A percentile compares a stretch with the other conserved stretches of the same genome.
phyloP scores from a whole-genome alignment of 768 basidiomycete genomes.

The Suillus discolor region DNA sequence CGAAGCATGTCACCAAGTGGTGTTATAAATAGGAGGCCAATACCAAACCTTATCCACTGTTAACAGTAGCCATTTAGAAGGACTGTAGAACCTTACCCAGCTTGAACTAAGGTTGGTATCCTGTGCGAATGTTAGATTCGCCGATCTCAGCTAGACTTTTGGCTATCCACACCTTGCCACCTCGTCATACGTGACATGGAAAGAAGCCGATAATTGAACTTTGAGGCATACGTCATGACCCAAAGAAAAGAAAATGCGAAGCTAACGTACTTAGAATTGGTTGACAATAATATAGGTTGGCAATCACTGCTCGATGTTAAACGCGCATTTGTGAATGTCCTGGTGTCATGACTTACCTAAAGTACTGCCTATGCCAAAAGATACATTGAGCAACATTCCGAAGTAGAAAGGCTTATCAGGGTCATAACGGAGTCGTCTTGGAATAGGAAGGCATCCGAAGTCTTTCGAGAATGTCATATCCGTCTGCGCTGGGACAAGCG shows the following conservation, averaged over 20 bases:
- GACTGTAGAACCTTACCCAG: slow-evolving; percentile 47
- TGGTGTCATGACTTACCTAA: slow-evolving; percentile 35
- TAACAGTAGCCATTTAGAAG: neutral
- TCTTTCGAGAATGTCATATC: slow-evolving; percentile 16
- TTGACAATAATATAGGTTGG: slow-evolving; percentile 84
- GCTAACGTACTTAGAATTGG: slow-evolving; percentile 65
- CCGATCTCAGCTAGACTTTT: neutral
- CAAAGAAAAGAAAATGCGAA: neutral
- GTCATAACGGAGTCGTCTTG: slow-evolving; percentile 42
- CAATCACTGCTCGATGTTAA: slow-evolving; percentile 37
- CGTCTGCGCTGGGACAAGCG: neutral
- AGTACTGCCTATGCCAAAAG: slow-evolving; percentile 51
- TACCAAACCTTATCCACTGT: neutral
- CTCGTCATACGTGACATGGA: slow-evolving; percentile 34
- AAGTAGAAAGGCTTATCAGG: slow-evolving; percentile 39
- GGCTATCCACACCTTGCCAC: slow-evolving; percentile 33
- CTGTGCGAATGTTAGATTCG: slow-evolving; percentile 31
- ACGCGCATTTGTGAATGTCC: neutral
- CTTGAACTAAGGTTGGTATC: slow-evolving; percentile 68
- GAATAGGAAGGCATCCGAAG: slow-evolving; percentile 53
- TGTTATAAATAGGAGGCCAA: slow-evolving; percentile 46
- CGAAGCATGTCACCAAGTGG: slow-evolving; percentile 51
- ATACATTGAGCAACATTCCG: slow-evolving; percentile 41
- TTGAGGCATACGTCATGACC: neutral
- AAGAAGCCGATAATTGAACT: slow-evolving; percentile 39